Evolutionary conservation across 306 rosid genomes (phyloP).

Genomic region (Alnus rubra): DNA sequence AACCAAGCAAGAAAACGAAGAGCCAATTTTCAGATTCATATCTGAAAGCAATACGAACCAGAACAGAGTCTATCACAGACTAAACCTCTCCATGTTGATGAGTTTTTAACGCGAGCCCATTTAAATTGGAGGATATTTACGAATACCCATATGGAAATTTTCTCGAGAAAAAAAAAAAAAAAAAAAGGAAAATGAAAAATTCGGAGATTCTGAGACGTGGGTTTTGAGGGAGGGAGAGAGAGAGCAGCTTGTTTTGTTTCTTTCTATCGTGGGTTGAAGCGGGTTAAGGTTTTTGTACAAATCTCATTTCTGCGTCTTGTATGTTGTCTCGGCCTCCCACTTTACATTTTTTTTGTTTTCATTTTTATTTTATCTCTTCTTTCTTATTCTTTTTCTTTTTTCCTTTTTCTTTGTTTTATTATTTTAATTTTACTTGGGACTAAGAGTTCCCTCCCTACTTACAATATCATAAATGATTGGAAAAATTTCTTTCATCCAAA

Average conservation of each 20-base stretch:
- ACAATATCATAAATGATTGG: no score
- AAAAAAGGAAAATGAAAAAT: constrained; percentile 1
- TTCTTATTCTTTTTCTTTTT: no score
- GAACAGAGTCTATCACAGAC: constrained; percentile 20
- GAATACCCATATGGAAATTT: constrained; percentile 25
- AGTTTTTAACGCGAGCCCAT: constrained; percentile 27
- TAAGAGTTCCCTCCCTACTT: no score
- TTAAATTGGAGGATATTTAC: constrained; percentile 15
- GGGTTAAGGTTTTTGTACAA: not conserved
- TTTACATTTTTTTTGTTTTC: not conserved
- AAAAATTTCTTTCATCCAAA: no score
- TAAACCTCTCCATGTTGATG: constrained; percentile 27
- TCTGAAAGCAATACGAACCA: constrained; percentile 18
- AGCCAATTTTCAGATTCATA: constrained; percentile 52
- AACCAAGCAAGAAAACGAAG: constrained; percentile 57
- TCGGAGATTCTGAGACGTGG: constrained; percentile 29
- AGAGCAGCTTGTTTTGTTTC: constrained; percentile 2
- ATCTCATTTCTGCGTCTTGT: not conserved
- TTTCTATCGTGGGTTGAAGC: not conserved
- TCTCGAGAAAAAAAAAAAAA: not conserved
- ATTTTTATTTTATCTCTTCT: no score
- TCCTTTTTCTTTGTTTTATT: no score
- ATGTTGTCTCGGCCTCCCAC: not conserved
- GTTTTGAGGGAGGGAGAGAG: not conserved
- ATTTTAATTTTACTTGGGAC: no score